Conservation (phyloP, 352 stramenopile species). For the Albugo laibachii region DNA sequence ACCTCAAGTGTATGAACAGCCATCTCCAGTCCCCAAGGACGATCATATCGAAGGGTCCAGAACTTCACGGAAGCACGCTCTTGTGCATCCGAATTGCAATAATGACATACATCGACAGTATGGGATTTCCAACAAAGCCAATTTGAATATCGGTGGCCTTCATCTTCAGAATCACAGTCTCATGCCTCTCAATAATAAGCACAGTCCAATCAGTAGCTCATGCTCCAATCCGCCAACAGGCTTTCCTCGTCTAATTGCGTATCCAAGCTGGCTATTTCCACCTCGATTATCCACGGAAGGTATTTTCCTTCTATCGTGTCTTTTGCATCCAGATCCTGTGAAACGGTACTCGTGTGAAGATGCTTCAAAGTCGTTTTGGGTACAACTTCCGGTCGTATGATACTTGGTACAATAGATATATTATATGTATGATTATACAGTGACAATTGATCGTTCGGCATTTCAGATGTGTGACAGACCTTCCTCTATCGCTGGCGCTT, state of each 20-base stretch:
- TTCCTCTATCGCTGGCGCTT: too few relatives aligned
- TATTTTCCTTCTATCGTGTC: slow-evolving; percentile 41
- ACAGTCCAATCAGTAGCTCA: neutral
- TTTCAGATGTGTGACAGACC: too few relatives aligned
- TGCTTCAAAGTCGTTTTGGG: slow-evolving; percentile 53
- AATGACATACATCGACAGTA: neutral
- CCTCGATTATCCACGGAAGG: slow-evolving; percentile 36
- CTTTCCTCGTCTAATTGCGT: slow-evolving; percentile 14
- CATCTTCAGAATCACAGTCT: too few relatives aligned
- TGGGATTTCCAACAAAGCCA: neutral
- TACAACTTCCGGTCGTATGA: slow-evolving; percentile 4
- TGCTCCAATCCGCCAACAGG: neutral
- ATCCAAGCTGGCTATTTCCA: slow-evolving; percentile 74
- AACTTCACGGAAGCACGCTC: neutral
- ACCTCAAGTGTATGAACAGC: slow-evolving; percentile 19
- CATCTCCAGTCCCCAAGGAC: slow-evolving; percentile 1
- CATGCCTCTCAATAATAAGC: neutral
- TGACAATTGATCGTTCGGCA: too few relatives aligned
- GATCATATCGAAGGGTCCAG: neutral
- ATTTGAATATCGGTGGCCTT: neutral
- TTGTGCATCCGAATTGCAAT: neutral
- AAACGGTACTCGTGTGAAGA: slow-evolving; percentile 68
- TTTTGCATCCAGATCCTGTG: slow-evolving; percentile 71
- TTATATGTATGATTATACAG: too few relatives aligned
- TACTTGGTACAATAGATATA: too few relatives aligned